Evolutionary conservation across 2,329 filamentous ascomycete genomes (phyloP).

Genomic region (Sclerotinia subarctica): DNA sequence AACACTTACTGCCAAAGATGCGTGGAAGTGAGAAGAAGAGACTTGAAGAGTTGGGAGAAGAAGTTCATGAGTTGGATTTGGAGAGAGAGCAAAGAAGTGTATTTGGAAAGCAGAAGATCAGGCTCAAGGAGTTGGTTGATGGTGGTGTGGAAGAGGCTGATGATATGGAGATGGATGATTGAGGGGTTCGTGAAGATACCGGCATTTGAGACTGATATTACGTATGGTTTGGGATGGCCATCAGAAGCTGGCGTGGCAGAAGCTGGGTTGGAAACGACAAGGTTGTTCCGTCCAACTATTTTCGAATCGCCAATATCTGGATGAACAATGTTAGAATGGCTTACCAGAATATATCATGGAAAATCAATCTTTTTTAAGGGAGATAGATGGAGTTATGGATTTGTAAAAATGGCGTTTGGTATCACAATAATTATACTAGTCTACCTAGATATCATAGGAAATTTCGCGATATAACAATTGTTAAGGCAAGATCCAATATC

Average conservation of each 20-base stretch:
- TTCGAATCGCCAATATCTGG: not conserved
- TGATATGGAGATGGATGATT: conserved; percentile 48
- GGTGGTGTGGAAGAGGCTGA: conserved; percentile 44
- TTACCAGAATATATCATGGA: not conserved
- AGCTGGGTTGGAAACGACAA: conserved; percentile 8
- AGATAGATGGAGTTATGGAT: conserved; percentile 21
- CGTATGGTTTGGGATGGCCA: not conserved
- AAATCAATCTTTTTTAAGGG: conserved; percentile 12
- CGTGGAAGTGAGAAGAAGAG: conserved; percentile 59
- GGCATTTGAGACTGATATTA: conserved; percentile 7
- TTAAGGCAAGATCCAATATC: conserved; percentile 1
- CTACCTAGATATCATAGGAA: not conserved
- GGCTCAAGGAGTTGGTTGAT: conserved; percentile 38
- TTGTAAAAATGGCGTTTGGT: conserved; percentile 21
- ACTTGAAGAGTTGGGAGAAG: conserved; percentile 50
- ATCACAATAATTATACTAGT: conserved; percentile 18
- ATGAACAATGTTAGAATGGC: not conserved
- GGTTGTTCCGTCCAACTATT: not conserved
- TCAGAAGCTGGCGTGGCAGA: conserved; percentile 1
- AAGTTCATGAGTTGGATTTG: conserved; percentile 49
- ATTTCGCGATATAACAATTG: not conserved
- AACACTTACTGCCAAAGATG: conserved; percentile 81
- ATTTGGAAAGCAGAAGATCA: conserved; percentile 43
- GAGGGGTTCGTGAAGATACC: conserved; percentile 24
- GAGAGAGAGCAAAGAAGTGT: conserved; percentile 42